Evolutionary conservation across 441 rosid species (phyloP), one percentile per base, ranked within the genome.

Genomic region (Kokia cookei): DNA sequence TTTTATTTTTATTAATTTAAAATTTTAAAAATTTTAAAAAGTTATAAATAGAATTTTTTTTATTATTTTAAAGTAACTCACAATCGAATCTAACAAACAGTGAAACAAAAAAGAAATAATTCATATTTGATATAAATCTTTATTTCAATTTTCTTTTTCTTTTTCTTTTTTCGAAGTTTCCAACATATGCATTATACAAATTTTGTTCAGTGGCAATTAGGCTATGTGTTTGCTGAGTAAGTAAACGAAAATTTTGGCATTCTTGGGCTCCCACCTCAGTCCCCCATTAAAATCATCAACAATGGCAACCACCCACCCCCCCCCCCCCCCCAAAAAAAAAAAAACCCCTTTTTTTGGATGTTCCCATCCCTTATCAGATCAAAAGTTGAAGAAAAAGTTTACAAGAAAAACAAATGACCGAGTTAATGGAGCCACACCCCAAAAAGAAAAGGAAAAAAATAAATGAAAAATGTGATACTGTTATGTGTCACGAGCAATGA

Each of bases 401-500:
- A 17, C 57, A 24, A 15, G 5, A n/a, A 12, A 75, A 47, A 37
- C 45, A 32, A 5, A 50, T 5, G 50, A 27, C 69, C 19, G 62
- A 63, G 67, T 32, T n/a, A 19, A 57, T 19, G 22, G 24, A n/a
- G 54, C 75, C 35, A 50, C 14, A 11, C 62, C 51, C 0, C 32
- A 60, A 76, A 40, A 22, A 48, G 66, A n/a, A 57, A 11, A 17
- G 13, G 15, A 29, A 11, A 22, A 47, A 32, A 24, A 17, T 9
- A 37, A 55, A 55, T 19, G 13, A 10, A 53, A 2, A 55, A 22
- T 26, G 22, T 12, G 26, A 57, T 1, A 29, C 11, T 32, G 32
- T 3, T 5, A 3, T 7, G 75, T 73, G 87, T 89, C 87, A 89
- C 58, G 87, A 58, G 93, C 79, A 54, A 93, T 85, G 14, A 93